Evolutionary conservation across 352 stramenopile species (phyloP).

Genomic region (Globisporangium abappressorium): DNA sequence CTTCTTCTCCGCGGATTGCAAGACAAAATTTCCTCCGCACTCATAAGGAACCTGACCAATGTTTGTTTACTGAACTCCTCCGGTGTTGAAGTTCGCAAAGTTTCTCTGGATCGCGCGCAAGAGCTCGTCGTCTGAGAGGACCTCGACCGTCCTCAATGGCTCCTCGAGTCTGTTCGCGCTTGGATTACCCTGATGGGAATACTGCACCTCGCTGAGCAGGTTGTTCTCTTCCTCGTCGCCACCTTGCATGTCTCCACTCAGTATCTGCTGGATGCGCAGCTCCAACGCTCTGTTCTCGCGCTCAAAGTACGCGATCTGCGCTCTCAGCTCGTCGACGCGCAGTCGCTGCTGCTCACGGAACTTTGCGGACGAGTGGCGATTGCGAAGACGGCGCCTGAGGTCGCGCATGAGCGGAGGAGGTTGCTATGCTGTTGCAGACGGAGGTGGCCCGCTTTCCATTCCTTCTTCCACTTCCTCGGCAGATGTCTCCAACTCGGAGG

Average conservation of each 20-base stretch:
- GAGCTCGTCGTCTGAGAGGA: slow-evolving; percentile 9
- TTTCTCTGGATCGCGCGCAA: slow-evolving; percentile 1
- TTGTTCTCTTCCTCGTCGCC: not conserved
- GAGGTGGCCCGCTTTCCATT: no score
- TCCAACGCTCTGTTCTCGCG: slow-evolving; percentile 1
- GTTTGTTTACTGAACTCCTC: not conserved
- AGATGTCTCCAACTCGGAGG: no score
- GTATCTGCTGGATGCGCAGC: not conserved
- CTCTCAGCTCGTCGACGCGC: slow-evolving; percentile 1
- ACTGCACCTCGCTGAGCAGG: no score
- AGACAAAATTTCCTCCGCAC: no score
- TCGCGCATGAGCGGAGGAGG: no score
- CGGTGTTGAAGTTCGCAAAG: not conserved
- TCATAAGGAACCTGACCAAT: no score
- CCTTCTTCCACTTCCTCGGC: no score
- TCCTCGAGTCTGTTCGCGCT: not conserved
- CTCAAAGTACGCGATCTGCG: slow-evolving; percentile 5
- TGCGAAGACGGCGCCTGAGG: not conserved
- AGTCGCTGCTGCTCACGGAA: slow-evolving; percentile 2
- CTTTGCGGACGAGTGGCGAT: not conserved
- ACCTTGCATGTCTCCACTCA: not conserved
- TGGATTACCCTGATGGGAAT: not conserved
- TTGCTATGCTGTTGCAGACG: no score
- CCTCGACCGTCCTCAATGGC: not conserved
- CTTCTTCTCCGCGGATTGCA: no score